A percentile compares a stretch with the other conserved stretches of the same genome.
phyloP scores from a whole-genome alignment of 495 filamentous ascomycete species.

The Pseudoneurospora amorphoporcata region DNA sequence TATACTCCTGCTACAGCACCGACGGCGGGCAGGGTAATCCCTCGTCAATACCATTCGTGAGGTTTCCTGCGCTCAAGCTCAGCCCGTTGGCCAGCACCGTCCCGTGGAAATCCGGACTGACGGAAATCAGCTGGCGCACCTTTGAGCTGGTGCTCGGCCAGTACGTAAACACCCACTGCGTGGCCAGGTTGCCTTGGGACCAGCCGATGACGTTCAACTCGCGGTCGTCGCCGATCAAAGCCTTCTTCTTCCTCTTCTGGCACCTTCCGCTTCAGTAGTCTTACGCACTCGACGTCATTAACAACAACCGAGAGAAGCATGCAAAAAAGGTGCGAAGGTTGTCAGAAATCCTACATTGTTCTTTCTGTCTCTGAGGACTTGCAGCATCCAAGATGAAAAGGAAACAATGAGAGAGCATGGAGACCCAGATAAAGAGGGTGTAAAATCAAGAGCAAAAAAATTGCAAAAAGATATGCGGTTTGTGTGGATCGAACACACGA shows the following conservation, averaged over 20 bases:
- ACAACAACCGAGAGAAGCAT: neutral
- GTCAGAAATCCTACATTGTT: neutral
- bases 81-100: constrained; percentile 22
- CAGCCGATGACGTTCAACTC: constrained; percentile 35
- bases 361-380: too few relatives aligned
- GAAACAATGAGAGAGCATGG: too few relatives aligned
- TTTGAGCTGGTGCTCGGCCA: constrained; percentile 34
- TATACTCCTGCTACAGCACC: constrained; percentile 35
- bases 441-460: neutral
- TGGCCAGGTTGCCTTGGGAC: constrained; percentile 38
- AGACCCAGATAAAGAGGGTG: too few relatives aligned
- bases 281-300: neutral
- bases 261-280: neutral
- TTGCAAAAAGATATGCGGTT: neutral
- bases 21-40: constrained; percentile 20
- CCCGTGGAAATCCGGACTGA: constrained; percentile 39
- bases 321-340: neutral
- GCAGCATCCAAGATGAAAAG: too few relatives aligned
- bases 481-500: neutral
- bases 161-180: constrained; percentile 45
- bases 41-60: constrained; percentile 1
- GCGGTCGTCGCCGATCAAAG: constrained; percentile 13
- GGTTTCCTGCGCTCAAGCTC: constrained; percentile 1
- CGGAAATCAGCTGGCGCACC: constrained; percentile 32
- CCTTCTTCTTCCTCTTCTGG: neutral